These are phyloP conservation scores for Ophiostoma piceae DNA, from an alignment of 2,329 filamentous ascomycete genomes.

Conservation along the genomic window DNA sequence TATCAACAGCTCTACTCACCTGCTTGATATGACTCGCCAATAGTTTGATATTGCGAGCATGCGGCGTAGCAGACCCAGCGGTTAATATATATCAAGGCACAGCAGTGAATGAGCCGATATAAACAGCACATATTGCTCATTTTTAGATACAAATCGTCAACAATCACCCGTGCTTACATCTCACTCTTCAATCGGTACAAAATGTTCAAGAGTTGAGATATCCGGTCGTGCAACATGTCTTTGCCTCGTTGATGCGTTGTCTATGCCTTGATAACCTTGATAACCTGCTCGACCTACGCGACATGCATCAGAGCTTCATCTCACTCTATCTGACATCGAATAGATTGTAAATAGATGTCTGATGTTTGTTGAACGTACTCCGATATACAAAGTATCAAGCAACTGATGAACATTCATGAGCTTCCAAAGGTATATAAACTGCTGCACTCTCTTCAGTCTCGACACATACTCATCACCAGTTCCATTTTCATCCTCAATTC, in stretches of 20 bases:
- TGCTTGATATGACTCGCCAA: neutral
- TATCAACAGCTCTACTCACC: neutral
- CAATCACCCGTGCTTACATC: neutral
- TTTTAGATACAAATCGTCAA: neutral
- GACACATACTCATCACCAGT: neutral
- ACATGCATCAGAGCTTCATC: conserved; percentile 2
- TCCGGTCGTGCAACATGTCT: neutral
- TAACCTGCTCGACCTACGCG: neutral
- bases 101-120: neutral
- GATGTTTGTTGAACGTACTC: neutral
- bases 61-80: neutral
- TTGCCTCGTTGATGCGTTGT: neutral
- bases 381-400: neutral
- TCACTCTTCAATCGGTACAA: neutral
- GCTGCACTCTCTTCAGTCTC: neutral
- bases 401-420: neutral
- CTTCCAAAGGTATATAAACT: neutral
- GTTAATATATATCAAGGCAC: neutral
- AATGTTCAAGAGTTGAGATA: neutral
- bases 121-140: neutral
- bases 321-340: neutral
- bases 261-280: neutral
- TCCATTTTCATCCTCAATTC: neutral
- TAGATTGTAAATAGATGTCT: neutral
- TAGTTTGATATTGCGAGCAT: neutral